Evolutionary conservation across 306 rosid species (phyloP), one percentile per base, ranked within the genome.

Genomic region (Vigna mungo): DNA sequence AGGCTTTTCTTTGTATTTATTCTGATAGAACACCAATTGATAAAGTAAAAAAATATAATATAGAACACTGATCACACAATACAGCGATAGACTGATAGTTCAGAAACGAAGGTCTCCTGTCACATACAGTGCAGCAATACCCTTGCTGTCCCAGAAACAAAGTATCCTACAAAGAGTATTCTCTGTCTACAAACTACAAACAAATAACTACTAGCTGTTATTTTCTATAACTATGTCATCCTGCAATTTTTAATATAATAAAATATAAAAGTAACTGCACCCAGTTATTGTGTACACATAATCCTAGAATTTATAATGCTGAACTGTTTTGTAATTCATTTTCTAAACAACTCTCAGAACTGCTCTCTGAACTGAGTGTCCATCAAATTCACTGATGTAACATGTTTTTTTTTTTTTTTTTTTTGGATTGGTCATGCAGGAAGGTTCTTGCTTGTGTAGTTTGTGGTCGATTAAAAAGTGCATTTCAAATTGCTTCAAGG

Each of bases 381-480:
- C 15, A 12, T 44, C 15, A 12, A 10, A 44, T 44, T 44, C 49
- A 56, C 81, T 55, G 16, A 18, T 56, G 21, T 80, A 44, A 71
- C 72, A 56, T 39, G 53, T 41, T 48, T 71, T 44, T 47, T 36
- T 68, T 71, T 44, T 47, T 36, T 68, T 71, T 83, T 49, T 75
- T 72, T 20, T 75, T 81, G 77, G 77, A 46, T 80, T 84, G 84
- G 76, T 36, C 55, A 7, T 81, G 81, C 98, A 95, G 98, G 89
- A 95, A 92, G 80, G 98, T 95, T 86, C 90, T 92, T 88, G 98
- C 98, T 70, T 95, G 98, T 84, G 98, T 95, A 74, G 96, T 95
- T 65, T 95, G 98, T 82, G 98, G 98, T 58, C 98, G 98, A 75
- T 89, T 95, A 11, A 95, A 95, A 89, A 95, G 98, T 77, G 96